Evolutionary conservation across 2,329 filamentous ascomycete species (phyloP).

Genomic region (Pseudocercospora musae): DNA sequence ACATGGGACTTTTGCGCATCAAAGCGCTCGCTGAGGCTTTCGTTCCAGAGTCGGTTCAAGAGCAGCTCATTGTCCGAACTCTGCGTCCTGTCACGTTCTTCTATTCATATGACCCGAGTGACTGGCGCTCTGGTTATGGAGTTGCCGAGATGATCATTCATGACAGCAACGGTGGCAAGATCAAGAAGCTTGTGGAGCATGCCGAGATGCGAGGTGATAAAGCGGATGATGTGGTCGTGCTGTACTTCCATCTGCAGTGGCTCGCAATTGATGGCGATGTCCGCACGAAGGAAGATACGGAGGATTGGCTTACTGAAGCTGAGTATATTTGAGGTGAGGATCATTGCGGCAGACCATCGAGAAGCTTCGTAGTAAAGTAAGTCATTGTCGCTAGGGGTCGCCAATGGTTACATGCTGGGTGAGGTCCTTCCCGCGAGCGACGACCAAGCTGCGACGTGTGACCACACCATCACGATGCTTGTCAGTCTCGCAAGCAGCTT

Average conservation of each 20-base stretch:
- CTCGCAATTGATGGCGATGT: not conserved
- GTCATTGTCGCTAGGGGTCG: not conserved
- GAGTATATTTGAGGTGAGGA: too few relatives aligned
- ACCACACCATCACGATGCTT: not conserved
- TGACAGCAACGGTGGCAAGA: not conserved
- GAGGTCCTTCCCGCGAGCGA: not conserved
- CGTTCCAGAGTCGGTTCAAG: not conserved
- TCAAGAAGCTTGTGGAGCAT: not conserved
- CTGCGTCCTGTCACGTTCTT: not conserved
- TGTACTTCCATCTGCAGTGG: not conserved
- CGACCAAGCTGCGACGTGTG: not conserved
- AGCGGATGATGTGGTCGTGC: not conserved
- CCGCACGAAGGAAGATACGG: not conserved
- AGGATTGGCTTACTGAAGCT: not conserved
- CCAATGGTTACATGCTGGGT: not conserved
- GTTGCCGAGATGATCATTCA: not conserved
- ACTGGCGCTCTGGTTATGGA: not conserved
- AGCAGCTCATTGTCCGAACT: not conserved
- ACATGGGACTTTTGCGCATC: not conserved
- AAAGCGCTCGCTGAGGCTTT: not conserved
- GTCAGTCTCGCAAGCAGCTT: not conserved
- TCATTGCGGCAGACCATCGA: not conserved
- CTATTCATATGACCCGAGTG: not conserved
- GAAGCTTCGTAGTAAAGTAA: not conserved
- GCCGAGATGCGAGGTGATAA: not conserved